Conservation (phyloP, 805 yeast species). For the Saccharomyces mikatae region DNA sequence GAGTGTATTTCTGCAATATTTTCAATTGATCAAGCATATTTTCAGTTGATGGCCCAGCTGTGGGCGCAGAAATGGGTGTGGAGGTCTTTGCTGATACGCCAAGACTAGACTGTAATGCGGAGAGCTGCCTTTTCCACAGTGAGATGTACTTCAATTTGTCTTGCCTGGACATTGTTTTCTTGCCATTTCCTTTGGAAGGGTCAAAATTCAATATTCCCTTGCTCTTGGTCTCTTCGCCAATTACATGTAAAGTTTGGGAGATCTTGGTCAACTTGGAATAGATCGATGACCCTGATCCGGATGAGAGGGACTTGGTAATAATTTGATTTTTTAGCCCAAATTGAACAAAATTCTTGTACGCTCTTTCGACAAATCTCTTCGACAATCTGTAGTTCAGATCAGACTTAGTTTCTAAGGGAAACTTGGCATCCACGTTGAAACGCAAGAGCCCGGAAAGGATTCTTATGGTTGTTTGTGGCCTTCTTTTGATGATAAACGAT, state of each 20-base stretch:
- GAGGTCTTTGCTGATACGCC: background rate
- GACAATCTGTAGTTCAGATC: constrained; percentile 42
- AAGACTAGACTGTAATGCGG: background rate
- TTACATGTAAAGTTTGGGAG: constrained; percentile 27
- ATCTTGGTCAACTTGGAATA: constrained; percentile 26
- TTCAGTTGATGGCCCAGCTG: constrained; percentile 1
- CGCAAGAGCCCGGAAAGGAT: constrained; percentile 52
- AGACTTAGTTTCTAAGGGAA: constrained; percentile 36
- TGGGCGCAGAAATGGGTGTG: background rate
- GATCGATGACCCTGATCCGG: constrained; percentile 5
- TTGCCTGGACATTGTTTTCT: constrained; percentile 9
- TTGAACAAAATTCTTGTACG: constrained; percentile 39
- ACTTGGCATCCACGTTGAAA: constrained; percentile 53
- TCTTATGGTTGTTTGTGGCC: constrained; percentile 51
- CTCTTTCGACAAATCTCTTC: constrained; percentile 56
- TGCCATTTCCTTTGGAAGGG: constrained; percentile 17
- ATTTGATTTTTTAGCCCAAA: constrained; percentile 34
- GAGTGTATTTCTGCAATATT: constrained; percentile 19
- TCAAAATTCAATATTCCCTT: constrained; percentile 28
- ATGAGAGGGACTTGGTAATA: constrained; percentile 17
- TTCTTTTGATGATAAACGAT: constrained; percentile 52
- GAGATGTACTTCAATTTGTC: background rate
- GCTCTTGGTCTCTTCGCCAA: constrained; percentile 31
- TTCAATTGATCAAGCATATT: background rate
- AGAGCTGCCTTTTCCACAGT: constrained; percentile 1